Conservation (phyloP, 148 eudicot genomes). For the Chenopodium formosanum region DNA sequence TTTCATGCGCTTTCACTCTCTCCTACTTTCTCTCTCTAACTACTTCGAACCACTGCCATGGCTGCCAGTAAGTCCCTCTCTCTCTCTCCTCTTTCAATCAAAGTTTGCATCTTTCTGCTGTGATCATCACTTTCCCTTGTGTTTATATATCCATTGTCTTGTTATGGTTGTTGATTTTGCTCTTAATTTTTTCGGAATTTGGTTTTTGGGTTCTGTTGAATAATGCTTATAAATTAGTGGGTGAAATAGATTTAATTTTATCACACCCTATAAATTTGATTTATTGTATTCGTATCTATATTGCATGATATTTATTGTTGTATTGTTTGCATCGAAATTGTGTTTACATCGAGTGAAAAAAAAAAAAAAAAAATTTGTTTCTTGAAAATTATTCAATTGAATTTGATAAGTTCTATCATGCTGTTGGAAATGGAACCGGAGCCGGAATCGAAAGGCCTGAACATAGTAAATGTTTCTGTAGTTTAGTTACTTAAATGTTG, state of each 20-base stretch:
- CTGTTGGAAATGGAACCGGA: neutral
- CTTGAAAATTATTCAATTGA: neutral
- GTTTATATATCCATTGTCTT: neutral
- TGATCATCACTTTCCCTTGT: neutral
- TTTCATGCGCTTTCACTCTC: neutral
- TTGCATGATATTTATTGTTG: neutral
- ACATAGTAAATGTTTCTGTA: neutral
- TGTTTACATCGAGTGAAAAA: neutral
- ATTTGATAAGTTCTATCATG: neutral
- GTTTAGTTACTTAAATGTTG: neutral
- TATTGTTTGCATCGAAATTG: neutral
- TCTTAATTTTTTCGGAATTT: conserved; percentile 4
- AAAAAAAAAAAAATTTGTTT: no score
- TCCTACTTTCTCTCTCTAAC: neutral
- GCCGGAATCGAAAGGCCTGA: neutral
- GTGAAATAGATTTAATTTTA: neutral
- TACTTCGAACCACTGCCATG: conserved; percentile 11
- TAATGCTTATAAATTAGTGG: neutral
- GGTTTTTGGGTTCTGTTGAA: conserved; percentile 17
- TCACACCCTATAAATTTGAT: neutral
- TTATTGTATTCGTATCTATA: neutral
- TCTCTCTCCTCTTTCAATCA: neutral
- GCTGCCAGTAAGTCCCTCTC: conserved; percentile 28
- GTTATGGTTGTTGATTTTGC: neutral
- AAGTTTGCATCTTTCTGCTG: neutral